These are phyloP conservation scores for Trypethelium eluteriae DNA, from an alignment of 495 filamentous ascomycete genomes.

Conservation along the genomic window DNA sequence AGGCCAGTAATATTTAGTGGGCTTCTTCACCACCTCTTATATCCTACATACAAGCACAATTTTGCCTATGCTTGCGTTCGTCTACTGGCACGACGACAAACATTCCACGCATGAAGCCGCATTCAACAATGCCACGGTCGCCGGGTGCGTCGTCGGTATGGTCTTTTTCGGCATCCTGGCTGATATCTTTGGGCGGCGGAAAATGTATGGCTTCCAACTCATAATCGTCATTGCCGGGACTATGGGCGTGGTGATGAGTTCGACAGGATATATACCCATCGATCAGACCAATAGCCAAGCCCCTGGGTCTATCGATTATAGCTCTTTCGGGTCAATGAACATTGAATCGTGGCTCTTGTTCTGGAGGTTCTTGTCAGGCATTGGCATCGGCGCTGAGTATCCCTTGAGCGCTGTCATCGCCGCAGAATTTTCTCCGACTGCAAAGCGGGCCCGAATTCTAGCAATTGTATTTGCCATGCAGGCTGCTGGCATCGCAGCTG, in stretches of 20 bases:
- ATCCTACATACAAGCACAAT: conserved; percentile 63
- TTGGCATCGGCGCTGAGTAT: conserved; percentile 46
- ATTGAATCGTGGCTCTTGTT: background rate
- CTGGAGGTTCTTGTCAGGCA: background rate
- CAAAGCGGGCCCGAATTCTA: conserved; percentile 55
- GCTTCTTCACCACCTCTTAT: conserved; percentile 64
- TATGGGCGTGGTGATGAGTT: conserved; percentile 43
- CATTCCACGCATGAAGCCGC: conserved; percentile 20
- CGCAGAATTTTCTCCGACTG: conserved; percentile 39
- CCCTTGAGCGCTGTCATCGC: conserved; percentile 54
- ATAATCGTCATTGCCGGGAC: conserved; percentile 48
- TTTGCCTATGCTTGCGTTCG: conserved; percentile 53
- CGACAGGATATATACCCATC: conserved; percentile 12
- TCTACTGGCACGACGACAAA: conserved; percentile 41
- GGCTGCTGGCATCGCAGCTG: conserved; percentile 54
- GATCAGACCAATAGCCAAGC: background rate
- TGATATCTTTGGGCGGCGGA: conserved; percentile 53
- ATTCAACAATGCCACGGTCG: conserved; percentile 55
- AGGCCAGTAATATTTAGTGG: conserved; percentile 21
- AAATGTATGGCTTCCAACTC: conserved; percentile 58
- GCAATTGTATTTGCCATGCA: conserved; percentile 64
- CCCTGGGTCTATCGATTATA: background rate
- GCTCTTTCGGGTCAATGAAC: background rate
- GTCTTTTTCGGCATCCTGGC: conserved; percentile 55
- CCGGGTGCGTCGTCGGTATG: conserved; percentile 53